Conservation (phyloP, 2,329 filamentous ascomycete genomes). For the Mariannaea elegans region DNA sequence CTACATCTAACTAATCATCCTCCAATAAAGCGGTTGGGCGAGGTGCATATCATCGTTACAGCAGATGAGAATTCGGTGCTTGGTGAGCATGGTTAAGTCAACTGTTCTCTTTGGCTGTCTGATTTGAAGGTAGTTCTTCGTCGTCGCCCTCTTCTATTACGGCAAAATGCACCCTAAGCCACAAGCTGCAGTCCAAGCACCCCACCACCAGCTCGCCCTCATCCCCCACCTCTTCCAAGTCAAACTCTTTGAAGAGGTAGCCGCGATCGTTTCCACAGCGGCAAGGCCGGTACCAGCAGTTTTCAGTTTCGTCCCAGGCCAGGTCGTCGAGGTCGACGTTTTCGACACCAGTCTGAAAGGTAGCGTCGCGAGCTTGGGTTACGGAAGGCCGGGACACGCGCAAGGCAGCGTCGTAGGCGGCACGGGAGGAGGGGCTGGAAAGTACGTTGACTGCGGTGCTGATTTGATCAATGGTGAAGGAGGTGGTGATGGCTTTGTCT, state of each 20-base stretch:
- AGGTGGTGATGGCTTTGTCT: conserved; percentile 56
- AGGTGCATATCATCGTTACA: neutral
- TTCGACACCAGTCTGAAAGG: conserved; percentile 68
- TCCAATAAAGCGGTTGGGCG: neutral
- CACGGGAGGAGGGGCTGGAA: conserved; percentile 57
- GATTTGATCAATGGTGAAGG: conserved; percentile 71
- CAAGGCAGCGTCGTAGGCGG: conserved; percentile 63
- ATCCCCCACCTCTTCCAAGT: conserved; percentile 67
- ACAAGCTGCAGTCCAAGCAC: conserved; percentile 73
- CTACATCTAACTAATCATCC: too few relatives aligned
- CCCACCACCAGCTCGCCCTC: conserved; percentile 70
- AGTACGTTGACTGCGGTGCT: conserved; percentile 66
- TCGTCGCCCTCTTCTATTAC: conserved; percentile 52
- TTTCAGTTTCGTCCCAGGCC: conserved; percentile 56
- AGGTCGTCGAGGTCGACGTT: conserved; percentile 73
- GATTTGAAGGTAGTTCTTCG: conserved; percentile 9
- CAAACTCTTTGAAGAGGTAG: conserved; percentile 65
- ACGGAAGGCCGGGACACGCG: conserved; percentile 43
- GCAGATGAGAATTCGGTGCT: neutral
- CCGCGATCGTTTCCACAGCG: conserved; percentile 71
- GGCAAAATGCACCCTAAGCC: conserved; percentile 71
- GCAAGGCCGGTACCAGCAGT: conserved; percentile 66
- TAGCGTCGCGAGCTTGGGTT: conserved; percentile 28
- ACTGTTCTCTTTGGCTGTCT: conserved; percentile 30
- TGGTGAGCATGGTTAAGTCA: conserved; percentile 21